Base-by-base conservation (phyloP, 2,329 filamentous ascomycete genomes). In the Fusarium liriodendri region DNA sequence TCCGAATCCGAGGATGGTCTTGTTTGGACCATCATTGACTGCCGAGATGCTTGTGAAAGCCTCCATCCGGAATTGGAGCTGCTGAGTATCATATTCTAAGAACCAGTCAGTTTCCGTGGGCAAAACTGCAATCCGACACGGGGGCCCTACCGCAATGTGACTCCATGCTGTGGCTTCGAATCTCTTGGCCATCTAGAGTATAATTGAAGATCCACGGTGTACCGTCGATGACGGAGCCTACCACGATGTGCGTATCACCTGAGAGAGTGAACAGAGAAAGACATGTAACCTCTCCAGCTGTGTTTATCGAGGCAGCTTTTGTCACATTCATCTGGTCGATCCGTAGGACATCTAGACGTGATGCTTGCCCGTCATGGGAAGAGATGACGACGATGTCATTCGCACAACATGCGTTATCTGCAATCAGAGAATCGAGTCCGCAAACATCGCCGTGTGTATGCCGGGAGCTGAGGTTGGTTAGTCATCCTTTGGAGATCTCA, bases 271-370 rank as follows among this genome's bases (percentile, higher is more conserved):
- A 82, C 6, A 86, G 69, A 2, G 79, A 78, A 8, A 90, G 73
- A 67, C 86, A 89, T 5, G 87, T 89, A 3, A 89, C 81, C 70
- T 90, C 87, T 1, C 85, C 86, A 11, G 83, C 74, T 0, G 85
- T 76, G 13, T 82, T 75, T 78, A 84, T 83, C 4, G 78, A 78
- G 6, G 68, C 74, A 1, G 75, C 47, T 14, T 78, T 72, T 1
- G 77, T 71, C 13, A 87, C 66, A 1, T 77, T 70, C 38, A 78
- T 77, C 29, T 76, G 76, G 35, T 85, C 80, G 27, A 86, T 76
- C 10, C 70, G 78, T 47, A 88, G 79, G 2, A 84, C 69, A 58
- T 85, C 81, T 3, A 89, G 73, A 16, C 80, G 79, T 20, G 85
- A 87, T 5, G 57, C 57, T 6, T 82, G 77, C 5, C 77, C 77